Evolutionary conservation across 805 yeast species (phyloP).

Genomic region (Wickerhamiella alocasiicola): DNA sequence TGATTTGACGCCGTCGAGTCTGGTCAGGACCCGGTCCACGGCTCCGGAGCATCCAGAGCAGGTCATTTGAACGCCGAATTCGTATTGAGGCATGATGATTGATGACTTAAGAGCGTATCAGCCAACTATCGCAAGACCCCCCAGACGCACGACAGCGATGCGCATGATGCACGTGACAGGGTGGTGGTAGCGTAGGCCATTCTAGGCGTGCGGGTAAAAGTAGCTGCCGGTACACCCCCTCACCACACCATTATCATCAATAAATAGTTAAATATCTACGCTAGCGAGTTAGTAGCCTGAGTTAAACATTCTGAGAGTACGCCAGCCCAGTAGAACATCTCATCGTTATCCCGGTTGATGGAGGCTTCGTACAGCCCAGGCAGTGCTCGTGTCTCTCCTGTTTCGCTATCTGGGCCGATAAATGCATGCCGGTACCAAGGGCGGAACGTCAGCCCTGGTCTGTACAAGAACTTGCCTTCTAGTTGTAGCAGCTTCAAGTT

Average conservation of each 20-base stretch:
- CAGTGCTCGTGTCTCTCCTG: slow-evolving; percentile 44
- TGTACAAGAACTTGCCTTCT: slow-evolving; percentile 37
- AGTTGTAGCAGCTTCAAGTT: slow-evolving; percentile 33
- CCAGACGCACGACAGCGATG: too few species aligned
- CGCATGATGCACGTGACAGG: too few species aligned
- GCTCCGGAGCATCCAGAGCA: slow-evolving; percentile 68
- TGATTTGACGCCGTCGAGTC: slow-evolving; percentile 60
- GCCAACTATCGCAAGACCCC: too few species aligned
- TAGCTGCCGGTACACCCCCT: too few species aligned
- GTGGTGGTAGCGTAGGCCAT: too few species aligned
- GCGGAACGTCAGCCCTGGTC: slow-evolving; percentile 38
- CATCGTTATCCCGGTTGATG: slow-evolving; percentile 33
- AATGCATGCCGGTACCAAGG: slow-evolving; percentile 48
- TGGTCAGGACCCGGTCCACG: slow-evolving; percentile 59
- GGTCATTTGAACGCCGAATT: slow-evolving; percentile 23
- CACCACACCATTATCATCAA: too few species aligned
- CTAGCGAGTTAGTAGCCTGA: not conserved
- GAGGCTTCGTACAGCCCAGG: slow-evolving; percentile 46
- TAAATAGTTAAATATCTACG: too few species aligned
- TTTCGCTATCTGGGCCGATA: slow-evolving; percentile 45
- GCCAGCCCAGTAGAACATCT: slow-evolving; percentile 31
- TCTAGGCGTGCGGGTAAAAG: too few species aligned
- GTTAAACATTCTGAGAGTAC: not conserved
- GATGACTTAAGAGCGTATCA: too few species aligned
- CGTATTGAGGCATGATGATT: slow-evolving; percentile 17